A percentile compares a stretch with the other conserved stretches of the same genome.
Conservation (phyloP, 2,329 filamentous ascomycete species). For the Aspergillus awamori region DNA sequence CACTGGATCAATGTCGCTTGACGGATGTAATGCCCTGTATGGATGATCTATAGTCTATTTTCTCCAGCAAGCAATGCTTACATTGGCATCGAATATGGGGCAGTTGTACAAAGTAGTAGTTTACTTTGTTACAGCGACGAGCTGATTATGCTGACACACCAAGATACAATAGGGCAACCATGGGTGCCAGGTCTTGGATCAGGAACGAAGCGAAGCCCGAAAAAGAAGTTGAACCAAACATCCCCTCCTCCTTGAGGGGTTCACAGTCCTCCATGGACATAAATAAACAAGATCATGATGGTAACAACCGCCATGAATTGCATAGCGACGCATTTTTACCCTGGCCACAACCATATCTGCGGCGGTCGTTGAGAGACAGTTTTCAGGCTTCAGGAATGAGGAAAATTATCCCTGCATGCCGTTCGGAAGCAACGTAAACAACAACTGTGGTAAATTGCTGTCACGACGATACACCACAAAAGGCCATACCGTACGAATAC, state of each 20-base stretch:
- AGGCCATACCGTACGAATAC: not conserved
- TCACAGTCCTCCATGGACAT: not conserved
- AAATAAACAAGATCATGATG: conserved; percentile 2
- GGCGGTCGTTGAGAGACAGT: conserved; percentile 5
- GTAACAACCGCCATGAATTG: not conserved
- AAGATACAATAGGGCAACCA: not conserved
- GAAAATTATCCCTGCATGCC: conserved; percentile 10
- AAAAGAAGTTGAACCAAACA: not conserved
- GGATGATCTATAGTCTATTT: not conserved
- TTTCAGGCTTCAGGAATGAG: conserved; percentile 7
- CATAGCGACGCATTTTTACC: conserved; percentile 11
- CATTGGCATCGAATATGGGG: not conserved
- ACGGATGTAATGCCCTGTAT: not conserved
- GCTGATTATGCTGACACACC: not conserved
- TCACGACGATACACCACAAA: not conserved
- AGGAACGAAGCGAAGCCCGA: not conserved
- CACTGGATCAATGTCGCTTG: not conserved
- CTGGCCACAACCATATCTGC: conserved; percentile 1
- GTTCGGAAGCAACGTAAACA: conserved; percentile 3
- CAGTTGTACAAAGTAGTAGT: not conserved
- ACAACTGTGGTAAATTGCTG: not conserved
- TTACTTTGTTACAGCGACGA: not conserved
- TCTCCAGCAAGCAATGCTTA: not conserved
- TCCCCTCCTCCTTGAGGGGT: not conserved
- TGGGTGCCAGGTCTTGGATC: not conserved